These are phyloP conservation scores for Panaeolus papilionaceus DNA, from an alignment of 768 basidiomycete species.

Conservation along the genomic window DNA sequence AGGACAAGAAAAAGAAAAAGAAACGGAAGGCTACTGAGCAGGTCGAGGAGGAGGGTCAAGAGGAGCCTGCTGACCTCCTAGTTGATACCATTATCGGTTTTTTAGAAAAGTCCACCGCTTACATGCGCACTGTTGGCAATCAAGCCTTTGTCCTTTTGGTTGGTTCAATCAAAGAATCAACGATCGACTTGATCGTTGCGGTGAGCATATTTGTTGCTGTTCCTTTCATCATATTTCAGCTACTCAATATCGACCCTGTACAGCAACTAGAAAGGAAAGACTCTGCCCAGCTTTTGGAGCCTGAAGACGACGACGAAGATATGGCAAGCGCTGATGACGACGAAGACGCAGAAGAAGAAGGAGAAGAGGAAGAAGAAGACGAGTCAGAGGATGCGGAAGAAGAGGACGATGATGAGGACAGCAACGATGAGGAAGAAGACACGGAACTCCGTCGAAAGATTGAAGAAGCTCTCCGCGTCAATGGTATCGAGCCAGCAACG, in stretches of 20 bases:
- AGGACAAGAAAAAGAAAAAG: conserved; percentile 49
- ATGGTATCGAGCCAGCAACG: conserved; percentile 61
- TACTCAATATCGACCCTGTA: conserved; percentile 12
- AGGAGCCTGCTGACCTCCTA: conserved; percentile 79
- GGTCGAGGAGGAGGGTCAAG: conserved; percentile 19
- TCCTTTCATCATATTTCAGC: conserved; percentile 9
- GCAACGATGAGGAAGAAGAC: conserved; percentile 53
- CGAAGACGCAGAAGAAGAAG: conserved; percentile 41
- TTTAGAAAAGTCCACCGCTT: conserved; percentile 83
- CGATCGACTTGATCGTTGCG: conserved; percentile 80
- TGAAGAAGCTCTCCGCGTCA: conserved; percentile 64
- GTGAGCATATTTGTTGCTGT: conserved; percentile 53
- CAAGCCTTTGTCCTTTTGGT: conserved; percentile 81
- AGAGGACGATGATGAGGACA: conserved; percentile 40
- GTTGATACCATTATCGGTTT: conserved; percentile 92
- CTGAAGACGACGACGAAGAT: conserved; percentile 51
- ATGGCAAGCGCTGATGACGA: conserved; percentile 38
- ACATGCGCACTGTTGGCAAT: conserved; percentile 80
- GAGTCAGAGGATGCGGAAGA: conserved; percentile 45
- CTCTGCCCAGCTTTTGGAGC: conserved; percentile 58
- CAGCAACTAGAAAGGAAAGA: conserved; percentile 87
- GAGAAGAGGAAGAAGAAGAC: conserved; percentile 42
- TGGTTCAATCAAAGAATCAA: conserved; percentile 65
- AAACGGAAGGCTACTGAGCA: conserved; percentile 42
- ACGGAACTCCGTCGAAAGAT: conserved; percentile 73